Conservation (phyloP, 129 eudicot genomes). For the Centrapalus pauciflorus region DNA sequence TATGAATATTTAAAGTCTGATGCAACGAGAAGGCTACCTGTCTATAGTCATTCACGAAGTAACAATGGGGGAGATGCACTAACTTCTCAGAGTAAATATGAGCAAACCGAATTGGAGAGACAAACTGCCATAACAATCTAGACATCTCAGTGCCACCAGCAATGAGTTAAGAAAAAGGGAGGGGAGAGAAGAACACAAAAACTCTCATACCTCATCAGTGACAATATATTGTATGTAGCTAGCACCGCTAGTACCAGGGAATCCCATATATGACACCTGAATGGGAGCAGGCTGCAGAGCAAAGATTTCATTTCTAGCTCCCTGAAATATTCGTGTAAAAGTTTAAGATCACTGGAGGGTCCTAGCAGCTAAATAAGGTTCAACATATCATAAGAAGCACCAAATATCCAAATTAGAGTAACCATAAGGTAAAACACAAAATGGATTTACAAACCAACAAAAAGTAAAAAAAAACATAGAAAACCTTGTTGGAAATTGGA, state of each 20-base stretch:
- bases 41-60: constrained; percentile 94
- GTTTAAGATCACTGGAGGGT: constrained; percentile 1
- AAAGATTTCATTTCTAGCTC: constrained; percentile 97
- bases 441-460: not conserved
- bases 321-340: constrained; percentile 40
- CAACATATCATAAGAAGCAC: not conserved
- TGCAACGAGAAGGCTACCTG: constrained; percentile 45
- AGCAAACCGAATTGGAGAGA: constrained; percentile 68
- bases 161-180: not conserved
- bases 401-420: not conserved
- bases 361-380: not conserved
- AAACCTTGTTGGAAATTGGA: no score
- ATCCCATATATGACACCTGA: constrained; percentile 98
- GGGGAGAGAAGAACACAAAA: not conserved
- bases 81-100: constrained; percentile 92
- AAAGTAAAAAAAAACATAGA: no score
- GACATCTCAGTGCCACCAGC: not conserved
- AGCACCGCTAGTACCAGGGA: constrained; percentile 98
- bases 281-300: constrained; percentile 98
- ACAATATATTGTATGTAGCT: constrained; percentile 82
- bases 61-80: constrained; percentile 95
- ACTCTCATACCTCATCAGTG: constrained; percentile 75
- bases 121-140: constrained; percentile 55
- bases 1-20: not conserved
- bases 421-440: not conserved